Base-by-base conservation (phyloP, 345 rosid species). In the Kernera saxatilis region DNA sequence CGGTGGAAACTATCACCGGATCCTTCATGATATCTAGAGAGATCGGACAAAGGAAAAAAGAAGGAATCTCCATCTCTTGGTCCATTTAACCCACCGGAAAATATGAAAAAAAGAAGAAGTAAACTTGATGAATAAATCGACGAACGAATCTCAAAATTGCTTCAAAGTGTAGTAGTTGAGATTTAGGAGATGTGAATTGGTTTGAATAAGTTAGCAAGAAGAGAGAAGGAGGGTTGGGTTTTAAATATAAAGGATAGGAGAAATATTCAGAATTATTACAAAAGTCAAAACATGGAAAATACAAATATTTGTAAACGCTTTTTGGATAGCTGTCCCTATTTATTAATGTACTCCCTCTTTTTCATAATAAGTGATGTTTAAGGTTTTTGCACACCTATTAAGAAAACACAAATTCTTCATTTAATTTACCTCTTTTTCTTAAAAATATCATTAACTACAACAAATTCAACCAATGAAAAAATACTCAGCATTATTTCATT, bases 21-120 rank as follows among this genome's bases (percentile, higher is more conserved):
- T 90, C 96, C 62, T 77, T 90, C 96, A 90, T 90, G 73, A 90
- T 82, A 22, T 86, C 85, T 18, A 87, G 79, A 26, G 96, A 90
- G 54, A 90, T 87, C 0, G 96, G 96, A 66, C 96, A 90, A 49
- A 84, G 75, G 41, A 90, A 90, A 57, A 64, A 86, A 0, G 82
- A 39, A 22, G 96, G 96, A 41, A 90, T 81, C 63, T 87, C 88
- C 53, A 90, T 77, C n/a, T 83, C 93, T 53, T 77, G 69, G 66
- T 87, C 89, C 91, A 87, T 87, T 33, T 52, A 12, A 53, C 23
- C 10, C 36, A 13, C 50, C 12, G 2, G 21, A 53, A n/a, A 46
- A n/a, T 64, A 59, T 18, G 29, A 55, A 41, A 22, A 13, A n/a
- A 8, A 40, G 23, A 21, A 1, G 19, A 67, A 12, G 39, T 52